A percentile compares a stretch with the other conserved stretches of the same genome.
Conservation (phyloP, 495 filamentous ascomycete genomes). For the Penicillium crystallinum region DNA sequence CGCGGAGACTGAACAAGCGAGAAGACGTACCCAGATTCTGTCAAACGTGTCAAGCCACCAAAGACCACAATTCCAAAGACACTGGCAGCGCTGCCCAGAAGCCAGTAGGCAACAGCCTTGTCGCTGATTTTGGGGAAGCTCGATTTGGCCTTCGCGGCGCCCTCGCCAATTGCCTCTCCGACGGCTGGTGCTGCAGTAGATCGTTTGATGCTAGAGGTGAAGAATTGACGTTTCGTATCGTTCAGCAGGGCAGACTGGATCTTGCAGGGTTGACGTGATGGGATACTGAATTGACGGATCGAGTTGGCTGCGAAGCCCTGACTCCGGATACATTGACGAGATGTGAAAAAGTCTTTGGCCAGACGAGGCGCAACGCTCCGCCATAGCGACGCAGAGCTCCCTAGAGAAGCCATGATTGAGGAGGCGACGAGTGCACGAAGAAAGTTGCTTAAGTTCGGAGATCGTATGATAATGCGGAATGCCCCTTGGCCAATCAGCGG, state of each 20-base stretch:
- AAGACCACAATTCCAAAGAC: slow-evolving; percentile 97
- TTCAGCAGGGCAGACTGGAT: slow-evolving; percentile 24
- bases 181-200: slow-evolving; percentile 23
- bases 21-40: slow-evolving; percentile 79
- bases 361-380: slow-evolving; percentile 45
- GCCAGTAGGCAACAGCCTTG: slow-evolving; percentile 82
- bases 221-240: slow-evolving; percentile 28
- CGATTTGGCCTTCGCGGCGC: slow-evolving; percentile 27
- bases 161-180: slow-evolving; percentile 17
- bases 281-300: slow-evolving; percentile 30
- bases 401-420: slow-evolving; percentile 35
- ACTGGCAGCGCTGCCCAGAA: slow-evolving; percentile 81
- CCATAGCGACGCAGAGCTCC: slow-evolving; percentile 27
- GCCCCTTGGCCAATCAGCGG: slow-evolving; percentile 23
- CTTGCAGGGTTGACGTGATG: slow-evolving; percentile 25
- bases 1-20: not conserved
- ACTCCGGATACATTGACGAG: slow-evolving; percentile 55
- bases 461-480: slow-evolving; percentile 17
- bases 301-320: slow-evolving; percentile 30
- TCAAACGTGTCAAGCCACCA: slow-evolving; percentile 86
- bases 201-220: slow-evolving; percentile 23
- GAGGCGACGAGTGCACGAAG: slow-evolving; percentile 9
- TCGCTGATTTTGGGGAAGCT: slow-evolving; percentile 68
- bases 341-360: slow-evolving; percentile 52
- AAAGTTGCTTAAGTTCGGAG: slow-evolving; percentile 12